A percentile compares a stretch with the other conserved stretches of the same genome.
Evolutionary conservation across 495 filamentous ascomycete species (phyloP).

Genomic region (Baudoinia panamericana): DNA sequence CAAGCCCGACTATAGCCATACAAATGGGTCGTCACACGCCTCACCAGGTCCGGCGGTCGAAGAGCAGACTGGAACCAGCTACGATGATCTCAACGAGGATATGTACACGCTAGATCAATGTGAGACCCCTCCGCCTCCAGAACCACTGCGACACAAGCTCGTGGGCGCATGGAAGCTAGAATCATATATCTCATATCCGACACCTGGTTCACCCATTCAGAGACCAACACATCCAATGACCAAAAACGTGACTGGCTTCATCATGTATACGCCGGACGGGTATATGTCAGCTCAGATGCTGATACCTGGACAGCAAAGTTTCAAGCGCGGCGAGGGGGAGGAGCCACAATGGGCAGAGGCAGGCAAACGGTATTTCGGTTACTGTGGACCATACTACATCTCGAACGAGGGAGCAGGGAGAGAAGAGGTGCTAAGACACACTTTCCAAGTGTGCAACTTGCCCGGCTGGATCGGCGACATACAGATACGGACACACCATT

Average conservation of each 20-base stretch:
- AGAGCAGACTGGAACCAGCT: conserved; percentile 17
- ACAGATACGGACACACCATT: conserved; percentile 17
- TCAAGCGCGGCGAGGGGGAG: conserved; percentile 19
- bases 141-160: conserved; percentile 18
- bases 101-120: conserved; percentile 14
- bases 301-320: conserved; percentile 21
- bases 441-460: conserved; percentile 20
- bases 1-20: not conserved
- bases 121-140: conserved; percentile 8
- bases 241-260: conserved; percentile 21
- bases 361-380: conserved; percentile 22
- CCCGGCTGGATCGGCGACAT: conserved; percentile 22
- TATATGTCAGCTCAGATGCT: conserved; percentile 27
- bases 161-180: conserved; percentile 21
- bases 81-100: conserved; percentile 17
- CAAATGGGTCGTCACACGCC: not conserved
- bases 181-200: conserved; percentile 20
- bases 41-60: not conserved
- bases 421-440: conserved; percentile 19
- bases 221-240: conserved; percentile 23
- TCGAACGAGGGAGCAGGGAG: conserved; percentile 15
- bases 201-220: conserved; percentile 8
- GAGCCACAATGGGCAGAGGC: conserved; percentile 25
- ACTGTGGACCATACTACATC: conserved; percentile 24
- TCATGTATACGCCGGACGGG: conserved; percentile 26